Conservation (phyloP, 1,284 basidiomycete genomes). For the Cronartium quercuum region DNA sequence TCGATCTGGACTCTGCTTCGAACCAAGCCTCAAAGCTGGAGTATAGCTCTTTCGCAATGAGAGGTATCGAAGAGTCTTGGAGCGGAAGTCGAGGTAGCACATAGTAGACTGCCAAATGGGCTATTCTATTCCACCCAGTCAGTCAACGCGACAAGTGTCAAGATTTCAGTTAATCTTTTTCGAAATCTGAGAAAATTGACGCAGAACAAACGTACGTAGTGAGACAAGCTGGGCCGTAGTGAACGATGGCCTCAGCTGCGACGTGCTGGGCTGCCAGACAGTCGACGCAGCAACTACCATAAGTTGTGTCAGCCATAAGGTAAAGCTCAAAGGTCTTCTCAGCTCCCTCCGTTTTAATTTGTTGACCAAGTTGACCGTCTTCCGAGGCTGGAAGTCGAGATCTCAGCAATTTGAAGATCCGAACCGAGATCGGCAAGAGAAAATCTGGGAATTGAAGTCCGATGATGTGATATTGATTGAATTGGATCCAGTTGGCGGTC, state of each 20-base stretch:
- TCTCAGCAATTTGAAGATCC: slow-evolving; percentile 63
- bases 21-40: slow-evolving; percentile 38
- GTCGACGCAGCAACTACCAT: slow-evolving; percentile 97
- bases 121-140: slow-evolving; percentile 46
- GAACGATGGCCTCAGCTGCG: slow-evolving; percentile 82
- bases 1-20: slow-evolving; percentile 35
- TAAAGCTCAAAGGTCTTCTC: slow-evolving; percentile 58
- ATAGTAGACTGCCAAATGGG: slow-evolving; percentile 51
- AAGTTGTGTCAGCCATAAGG: slow-evolving; percentile 91
- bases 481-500: slow-evolving; percentile 91
- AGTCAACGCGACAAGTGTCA: slow-evolving; percentile 71
- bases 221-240: slow-evolving; percentile 95
- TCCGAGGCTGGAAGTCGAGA: slow-evolving; percentile 46
- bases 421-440: slow-evolving; percentile 76
- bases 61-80: slow-evolving; percentile 44
- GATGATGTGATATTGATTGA: slow-evolving; percentile 54
- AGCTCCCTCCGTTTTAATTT: background rate
- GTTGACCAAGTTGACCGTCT: slow-evolving; percentile 42
- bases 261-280: slow-evolving; percentile 92
- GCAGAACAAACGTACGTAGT: slow-evolving; percentile 59
- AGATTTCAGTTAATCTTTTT: slow-evolving; percentile 71
- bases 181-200: slow-evolving; percentile 45
- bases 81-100: slow-evolving; percentile 49
- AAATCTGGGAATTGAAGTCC: slow-evolving; percentile 96
- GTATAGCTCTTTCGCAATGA: slow-evolving; percentile 40